Evolutionary conservation across 805 yeast genomes (phyloP).

Genomic region (Yarrowia sp.): DNA sequence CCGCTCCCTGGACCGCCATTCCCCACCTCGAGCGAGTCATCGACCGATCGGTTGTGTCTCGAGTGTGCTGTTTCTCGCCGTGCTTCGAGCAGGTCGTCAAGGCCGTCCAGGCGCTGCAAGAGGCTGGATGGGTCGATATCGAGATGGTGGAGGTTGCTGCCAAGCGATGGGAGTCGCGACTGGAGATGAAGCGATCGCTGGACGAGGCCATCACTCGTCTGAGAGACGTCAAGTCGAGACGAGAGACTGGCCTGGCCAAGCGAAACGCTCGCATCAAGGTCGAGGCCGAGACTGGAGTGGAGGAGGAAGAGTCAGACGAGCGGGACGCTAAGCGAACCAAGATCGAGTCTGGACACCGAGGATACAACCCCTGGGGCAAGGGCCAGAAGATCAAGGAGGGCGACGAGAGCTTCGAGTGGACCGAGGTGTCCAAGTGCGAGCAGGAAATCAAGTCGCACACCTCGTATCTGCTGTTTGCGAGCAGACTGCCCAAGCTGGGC

Average conservation of each 20-base stretch:
- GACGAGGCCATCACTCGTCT: slow-evolving; percentile 78
- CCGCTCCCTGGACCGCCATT: slow-evolving; percentile 96
- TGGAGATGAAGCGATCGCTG: slow-evolving; percentile 77
- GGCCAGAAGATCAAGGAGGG: slow-evolving; percentile 87
- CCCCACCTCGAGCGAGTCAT: slow-evolving; percentile 66
- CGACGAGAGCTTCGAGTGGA: slow-evolving; percentile 76
- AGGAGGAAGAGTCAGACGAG: slow-evolving; percentile 25
- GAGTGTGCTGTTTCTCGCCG: slow-evolving; percentile 94
- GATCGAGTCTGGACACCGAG: slow-evolving; percentile 35
- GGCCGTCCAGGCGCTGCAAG: slow-evolving; percentile 71
- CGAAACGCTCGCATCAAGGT: slow-evolving; percentile 33
- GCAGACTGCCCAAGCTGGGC: neutral
- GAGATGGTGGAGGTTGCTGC: slow-evolving; percentile 92
- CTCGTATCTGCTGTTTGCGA: slow-evolving; percentile 89
- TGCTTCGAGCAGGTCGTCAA: slow-evolving; percentile 95
- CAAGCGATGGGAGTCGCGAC: slow-evolving; percentile 82
- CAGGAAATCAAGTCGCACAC: slow-evolving; percentile 90
- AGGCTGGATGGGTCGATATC: slow-evolving; percentile 75
- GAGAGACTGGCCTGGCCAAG: slow-evolving; percentile 50
- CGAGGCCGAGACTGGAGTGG: slow-evolving; percentile 21
- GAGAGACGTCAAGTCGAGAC: slow-evolving; percentile 70
- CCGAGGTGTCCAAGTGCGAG: slow-evolving; percentile 78
- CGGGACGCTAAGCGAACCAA: slow-evolving; percentile 26
- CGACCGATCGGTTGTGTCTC: slow-evolving; percentile 51
- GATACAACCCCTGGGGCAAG: slow-evolving; percentile 90